These are phyloP conservation scores for Candida sojae DNA, from an alignment of 1,139 yeast species.

Conservation along the genomic window DNA sequence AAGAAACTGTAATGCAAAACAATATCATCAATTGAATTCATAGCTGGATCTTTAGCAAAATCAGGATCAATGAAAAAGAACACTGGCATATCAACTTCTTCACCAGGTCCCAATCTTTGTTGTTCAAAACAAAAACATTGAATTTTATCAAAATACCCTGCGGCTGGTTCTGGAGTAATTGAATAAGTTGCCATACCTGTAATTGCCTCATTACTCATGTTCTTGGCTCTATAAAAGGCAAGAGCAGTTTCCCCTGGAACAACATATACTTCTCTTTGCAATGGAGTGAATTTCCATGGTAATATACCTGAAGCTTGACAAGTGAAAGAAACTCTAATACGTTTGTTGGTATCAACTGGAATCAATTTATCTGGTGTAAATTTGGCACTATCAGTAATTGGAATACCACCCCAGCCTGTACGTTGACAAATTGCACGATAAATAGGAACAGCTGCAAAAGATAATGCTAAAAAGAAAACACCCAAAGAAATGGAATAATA, in stretches of 20 bases:
- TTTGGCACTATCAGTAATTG: conserved; percentile 78
- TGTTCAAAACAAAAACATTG: conserved; percentile 99
- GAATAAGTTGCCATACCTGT: conserved; percentile 98
- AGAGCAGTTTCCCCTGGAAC: conserved; percentile 98
- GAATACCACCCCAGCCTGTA: conserved; percentile 96
- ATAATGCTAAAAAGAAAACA: conserved; percentile 71
- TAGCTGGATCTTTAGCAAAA: conserved; percentile 89
- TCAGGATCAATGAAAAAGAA: conserved; percentile 98
- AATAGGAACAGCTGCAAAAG: conserved; percentile 91
- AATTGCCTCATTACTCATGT: conserved; percentile 81
- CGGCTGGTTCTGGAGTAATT: conserved; percentile 94
- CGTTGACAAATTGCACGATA: conserved; percentile 91
- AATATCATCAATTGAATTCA: conserved; percentile 88
- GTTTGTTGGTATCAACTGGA: conserved; percentile 84
- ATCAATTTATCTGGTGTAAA: conserved; percentile 86
- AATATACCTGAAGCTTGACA: conserved; percentile 88
- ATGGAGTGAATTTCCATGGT: conserved; percentile 96
- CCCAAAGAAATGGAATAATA: conserved; percentile 75
- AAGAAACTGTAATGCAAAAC: conserved; percentile 93
- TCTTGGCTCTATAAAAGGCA: conserved; percentile 93
- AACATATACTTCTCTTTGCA: conserved; percentile 89
- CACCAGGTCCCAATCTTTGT: conserved; percentile 91
- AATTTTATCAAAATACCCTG: conserved; percentile 93
- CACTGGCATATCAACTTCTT: conserved; percentile 98
- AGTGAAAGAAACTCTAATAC: conserved; percentile 82